A percentile compares a stretch with the other conserved stretches of the same genome.
Evolutionary conservation across 352 stramenopile species (phyloP).

Genomic region (Pythium plurisporium): DNA sequence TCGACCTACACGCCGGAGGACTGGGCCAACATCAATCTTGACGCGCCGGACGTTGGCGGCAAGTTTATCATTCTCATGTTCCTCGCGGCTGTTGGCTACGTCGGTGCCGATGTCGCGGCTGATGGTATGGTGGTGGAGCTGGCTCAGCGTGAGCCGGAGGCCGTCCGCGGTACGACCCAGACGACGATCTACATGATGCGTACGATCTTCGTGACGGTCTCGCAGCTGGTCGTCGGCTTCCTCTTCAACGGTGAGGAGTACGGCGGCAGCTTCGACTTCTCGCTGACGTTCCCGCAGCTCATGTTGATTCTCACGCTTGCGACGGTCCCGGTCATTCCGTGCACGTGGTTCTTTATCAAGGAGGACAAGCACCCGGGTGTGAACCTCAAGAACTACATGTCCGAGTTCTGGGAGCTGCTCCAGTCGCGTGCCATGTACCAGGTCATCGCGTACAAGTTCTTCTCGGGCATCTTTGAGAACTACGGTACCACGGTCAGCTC

Average conservation of each 20-base stretch:
- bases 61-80: slow-evolving; percentile 58
- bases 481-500: slow-evolving; percentile 1
- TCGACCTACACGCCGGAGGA: slow-evolving; percentile 22
- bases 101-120: slow-evolving; percentile 44
- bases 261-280: slow-evolving; percentile 45
- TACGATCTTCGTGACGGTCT: slow-evolving; percentile 33
- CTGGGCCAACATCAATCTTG: slow-evolving; percentile 31
- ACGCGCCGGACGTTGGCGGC: slow-evolving; percentile 29
- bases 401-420: no score
- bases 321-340: no score
- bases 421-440: no score
- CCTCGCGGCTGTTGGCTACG: slow-evolving; percentile 43
- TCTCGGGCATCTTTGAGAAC: no score
- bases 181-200: no score
- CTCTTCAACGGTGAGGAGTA: slow-evolving; percentile 50
- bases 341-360: no score
- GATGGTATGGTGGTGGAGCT: slow-evolving; percentile 54
- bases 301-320: slow-evolving; percentile 42
- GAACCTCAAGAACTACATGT: no score
- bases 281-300: slow-evolving; percentile 35
- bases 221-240: slow-evolving; percentile 38
- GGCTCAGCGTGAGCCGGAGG: slow-evolving; percentile 44
- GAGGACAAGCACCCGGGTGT: no score
- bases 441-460: no score
- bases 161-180: slow-evolving; percentile 47